Evolutionary conservation across 768 basidiomycete genomes (phyloP).

Genomic region (Trametes coccinea): DNA sequence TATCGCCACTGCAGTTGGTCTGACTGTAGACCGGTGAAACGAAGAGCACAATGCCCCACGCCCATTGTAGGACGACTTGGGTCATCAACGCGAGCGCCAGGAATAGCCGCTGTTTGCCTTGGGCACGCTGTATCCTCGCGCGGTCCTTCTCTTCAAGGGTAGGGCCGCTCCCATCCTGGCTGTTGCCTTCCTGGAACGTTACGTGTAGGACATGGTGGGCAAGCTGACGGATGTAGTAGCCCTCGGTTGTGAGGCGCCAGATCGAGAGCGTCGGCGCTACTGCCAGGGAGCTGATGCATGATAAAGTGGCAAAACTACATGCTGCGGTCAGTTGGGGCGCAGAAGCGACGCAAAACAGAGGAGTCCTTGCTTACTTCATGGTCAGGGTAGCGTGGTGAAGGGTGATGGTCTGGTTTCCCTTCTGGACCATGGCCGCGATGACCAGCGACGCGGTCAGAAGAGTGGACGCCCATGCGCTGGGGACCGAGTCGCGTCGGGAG

Average conservation of each 20-base stretch:
- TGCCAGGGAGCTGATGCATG: slow-evolving; percentile 31
- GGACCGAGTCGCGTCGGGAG: slow-evolving; percentile 28
- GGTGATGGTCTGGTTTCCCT: slow-evolving; percentile 21
- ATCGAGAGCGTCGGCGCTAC: slow-evolving; percentile 30
- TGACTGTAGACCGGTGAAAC: slow-evolving; percentile 28
- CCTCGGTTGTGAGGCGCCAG: slow-evolving; percentile 25
- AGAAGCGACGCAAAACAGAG: neutral
- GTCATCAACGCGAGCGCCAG: slow-evolving; percentile 29
- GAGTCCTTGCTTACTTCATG: slow-evolving; percentile 25
- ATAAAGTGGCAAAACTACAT: slow-evolving; percentile 26
- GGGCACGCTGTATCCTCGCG: slow-evolving; percentile 21
- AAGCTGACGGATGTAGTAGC: slow-evolving; percentile 22
- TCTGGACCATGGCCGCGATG: slow-evolving; percentile 31
- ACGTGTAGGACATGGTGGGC: slow-evolving; percentile 14
- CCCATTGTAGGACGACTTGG: slow-evolving; percentile 32
- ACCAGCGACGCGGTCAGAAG: slow-evolving; percentile 29
- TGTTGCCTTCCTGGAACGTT: slow-evolving; percentile 1
- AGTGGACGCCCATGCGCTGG: slow-evolving; percentile 31
- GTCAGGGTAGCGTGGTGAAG: slow-evolving; percentile 30
- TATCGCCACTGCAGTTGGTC: slow-evolving; percentile 24
- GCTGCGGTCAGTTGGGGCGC: neutral
- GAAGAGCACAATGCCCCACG: slow-evolving; percentile 31
- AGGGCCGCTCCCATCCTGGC: neutral
- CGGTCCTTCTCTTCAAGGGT: slow-evolving; percentile 13
- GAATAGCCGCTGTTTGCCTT: slow-evolving; percentile 23